Percentiles rank a stretch among this genome's conserved stretches.
Conservation (phyloP, 371 early-diverging fungal genomes). For the Basidiobolus meristosporus region DNA sequence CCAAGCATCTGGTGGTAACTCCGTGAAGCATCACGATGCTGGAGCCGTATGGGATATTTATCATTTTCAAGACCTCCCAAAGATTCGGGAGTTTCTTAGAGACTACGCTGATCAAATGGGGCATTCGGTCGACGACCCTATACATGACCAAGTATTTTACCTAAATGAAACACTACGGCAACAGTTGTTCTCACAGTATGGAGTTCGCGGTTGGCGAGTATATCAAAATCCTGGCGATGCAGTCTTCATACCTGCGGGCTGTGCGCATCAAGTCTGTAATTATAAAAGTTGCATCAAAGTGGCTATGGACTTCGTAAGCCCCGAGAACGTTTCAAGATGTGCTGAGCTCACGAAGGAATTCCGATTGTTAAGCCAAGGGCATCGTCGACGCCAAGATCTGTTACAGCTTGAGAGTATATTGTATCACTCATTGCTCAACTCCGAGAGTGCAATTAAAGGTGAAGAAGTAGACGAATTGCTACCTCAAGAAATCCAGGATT, state of each 20-base stretch:
- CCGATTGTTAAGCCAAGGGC: not conserved
- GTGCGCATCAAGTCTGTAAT: slow-evolving; percentile 54
- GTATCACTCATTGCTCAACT: slow-evolving; percentile 1
- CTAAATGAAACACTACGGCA: slow-evolving; percentile 19
- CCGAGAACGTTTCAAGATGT: slow-evolving; percentile 16
- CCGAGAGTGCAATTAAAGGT: not conserved
- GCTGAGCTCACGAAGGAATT: slow-evolving; percentile 2
- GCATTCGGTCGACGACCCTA: slow-evolving; percentile 18
- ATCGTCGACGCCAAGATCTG: slow-evolving; percentile 3
- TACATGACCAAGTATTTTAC: slow-evolving; percentile 37
- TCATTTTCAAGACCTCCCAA: slow-evolving; percentile 14
- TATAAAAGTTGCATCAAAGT: slow-evolving; percentile 34
- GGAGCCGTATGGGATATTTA: slow-evolving; percentile 57
- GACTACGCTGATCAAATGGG: slow-evolving; percentile 3
- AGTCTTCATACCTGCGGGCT: slow-evolving; percentile 58
- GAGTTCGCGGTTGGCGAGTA: slow-evolving; percentile 23
- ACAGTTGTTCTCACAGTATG: slow-evolving; percentile 12
- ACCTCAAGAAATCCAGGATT: too few species aligned
- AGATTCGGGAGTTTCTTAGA: slow-evolving; percentile 20
- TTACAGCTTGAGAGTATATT: slow-evolving; percentile 2
- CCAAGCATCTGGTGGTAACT: not conserved
- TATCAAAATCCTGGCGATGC: slow-evolving; percentile 44
- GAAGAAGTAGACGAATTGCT: too few species aligned
- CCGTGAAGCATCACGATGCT: too few species aligned
- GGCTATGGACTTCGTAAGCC: slow-evolving; percentile 53